These are phyloP conservation scores for Kwoniella heveanensis DNA, from an alignment of 768 basidiomycete genomes.

Conservation along the genomic window DNA sequence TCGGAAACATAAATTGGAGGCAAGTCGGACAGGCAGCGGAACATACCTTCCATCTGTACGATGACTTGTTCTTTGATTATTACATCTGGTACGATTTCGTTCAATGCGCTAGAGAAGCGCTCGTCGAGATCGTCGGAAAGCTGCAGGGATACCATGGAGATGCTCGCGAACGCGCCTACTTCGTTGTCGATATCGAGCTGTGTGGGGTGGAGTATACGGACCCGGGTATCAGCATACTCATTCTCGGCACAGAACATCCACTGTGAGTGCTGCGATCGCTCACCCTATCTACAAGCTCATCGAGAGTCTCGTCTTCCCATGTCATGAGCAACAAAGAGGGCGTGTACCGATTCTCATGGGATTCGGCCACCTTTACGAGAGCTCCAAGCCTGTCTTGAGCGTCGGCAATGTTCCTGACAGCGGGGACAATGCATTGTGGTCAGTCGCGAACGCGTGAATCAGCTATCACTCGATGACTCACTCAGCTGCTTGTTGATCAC, in stretches of 20 bases:
- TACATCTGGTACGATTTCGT: constrained; percentile 18
- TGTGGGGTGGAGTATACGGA: not conserved
- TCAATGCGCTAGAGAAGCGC: constrained; percentile 21
- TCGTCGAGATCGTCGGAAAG: constrained; percentile 39
- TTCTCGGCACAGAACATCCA: not conserved
- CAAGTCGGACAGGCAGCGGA: not conserved
- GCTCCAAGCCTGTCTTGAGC: constrained; percentile 34
- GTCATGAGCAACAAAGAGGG: constrained; percentile 37
- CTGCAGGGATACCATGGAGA: constrained; percentile 28
- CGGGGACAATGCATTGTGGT: not conserved
- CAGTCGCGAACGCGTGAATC: too few relatives aligned
- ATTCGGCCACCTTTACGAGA: constrained; percentile 10
- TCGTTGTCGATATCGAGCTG: constrained; percentile 31
- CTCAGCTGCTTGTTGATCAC: constrained; percentile 20
- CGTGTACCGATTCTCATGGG: constrained; percentile 20
- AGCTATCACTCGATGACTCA: constrained; percentile 4
- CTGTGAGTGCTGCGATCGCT: not conserved
- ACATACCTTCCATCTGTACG: constrained; percentile 16
- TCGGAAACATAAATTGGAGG: too few relatives aligned
- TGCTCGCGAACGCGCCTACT: constrained; percentile 21
- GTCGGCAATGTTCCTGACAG: constrained; percentile 31
- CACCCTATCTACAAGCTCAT: constrained; percentile 39
- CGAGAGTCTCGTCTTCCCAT: constrained; percentile 40
- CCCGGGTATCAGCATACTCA: not conserved
- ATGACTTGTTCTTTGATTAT: constrained; percentile 27